Conservation (phyloP, 176 grass and related monocot species). For the Tillandsia fasciculata region DNA sequence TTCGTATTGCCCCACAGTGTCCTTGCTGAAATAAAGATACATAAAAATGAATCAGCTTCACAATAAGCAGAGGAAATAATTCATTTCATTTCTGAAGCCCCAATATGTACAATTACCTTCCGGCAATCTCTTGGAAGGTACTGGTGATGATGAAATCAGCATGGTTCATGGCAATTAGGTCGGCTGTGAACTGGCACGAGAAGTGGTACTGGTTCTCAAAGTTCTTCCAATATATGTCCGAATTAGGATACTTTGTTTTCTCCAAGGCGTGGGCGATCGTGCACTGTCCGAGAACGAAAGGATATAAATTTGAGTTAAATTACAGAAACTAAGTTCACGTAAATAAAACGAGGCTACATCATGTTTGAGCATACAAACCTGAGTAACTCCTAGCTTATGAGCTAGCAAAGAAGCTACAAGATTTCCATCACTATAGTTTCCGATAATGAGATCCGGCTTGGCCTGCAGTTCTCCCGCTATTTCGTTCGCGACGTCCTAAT, state of each 20-base stretch:
- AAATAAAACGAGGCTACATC: neutral
- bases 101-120: neutral
- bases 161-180: conserved; percentile 6
- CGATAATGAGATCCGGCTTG: conserved; percentile 6
- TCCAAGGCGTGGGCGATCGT: conserved; percentile 9
- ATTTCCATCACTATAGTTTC: conserved; percentile 12
- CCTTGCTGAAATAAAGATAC: conserved; percentile 3
- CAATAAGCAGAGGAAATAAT: neutral
- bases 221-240: conserved; percentile 8
- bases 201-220: conserved; percentile 11
- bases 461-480: conserved; percentile 9
- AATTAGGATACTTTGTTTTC: conserved; percentile 12
- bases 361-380: conserved; percentile 4
- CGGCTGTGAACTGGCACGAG: conserved; percentile 13
- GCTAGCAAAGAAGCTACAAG: conserved; percentile 11
- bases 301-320: neutral
- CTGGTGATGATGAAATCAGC: conserved; percentile 12
- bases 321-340: neutral
- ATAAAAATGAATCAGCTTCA: neutral
- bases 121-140: conserved; percentile 16
- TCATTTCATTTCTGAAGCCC: neutral
- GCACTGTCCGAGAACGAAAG: neutral
- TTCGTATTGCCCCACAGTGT: conserved; percentile 11
- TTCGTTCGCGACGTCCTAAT: conserved; percentile 1
- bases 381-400: conserved; percentile 5